Evolutionary conservation across 75 land plant genomes (phyloP).

Genomic region (Pseudotsuga menziesii): DNA sequence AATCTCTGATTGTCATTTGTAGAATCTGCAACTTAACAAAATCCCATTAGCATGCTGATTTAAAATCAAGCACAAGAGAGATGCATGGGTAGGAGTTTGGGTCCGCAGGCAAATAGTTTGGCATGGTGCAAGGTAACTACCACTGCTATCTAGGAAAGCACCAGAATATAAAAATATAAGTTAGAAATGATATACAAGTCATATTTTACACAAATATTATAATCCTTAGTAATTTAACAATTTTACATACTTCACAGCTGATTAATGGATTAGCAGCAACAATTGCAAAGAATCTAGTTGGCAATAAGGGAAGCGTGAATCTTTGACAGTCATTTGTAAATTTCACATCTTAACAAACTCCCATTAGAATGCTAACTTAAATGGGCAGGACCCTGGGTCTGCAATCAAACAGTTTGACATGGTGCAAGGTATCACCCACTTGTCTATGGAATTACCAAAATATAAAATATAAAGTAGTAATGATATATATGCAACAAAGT

Average conservation of each 20-base stretch:
- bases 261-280: neutral
- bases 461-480: too few relatives aligned
- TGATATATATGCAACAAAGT: neutral
- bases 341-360: too few relatives aligned
- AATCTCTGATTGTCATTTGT: neutral
- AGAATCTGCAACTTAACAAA: too few relatives aligned
- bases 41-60: neutral
- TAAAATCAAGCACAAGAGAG: neutral
- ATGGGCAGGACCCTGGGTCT: too few relatives aligned
- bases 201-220: neutral
- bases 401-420: too few relatives aligned
- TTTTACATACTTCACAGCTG: neutral
- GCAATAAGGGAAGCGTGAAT: constrained; percentile 1
- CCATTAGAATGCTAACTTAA: neutral
- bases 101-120: neutral
- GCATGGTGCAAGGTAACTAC: neutral
- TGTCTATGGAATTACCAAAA: too few relatives aligned
- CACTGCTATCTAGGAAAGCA: neutral
- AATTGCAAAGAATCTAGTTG: too few relatives aligned
- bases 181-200: too few relatives aligned
- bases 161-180: neutral
- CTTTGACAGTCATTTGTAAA: neutral
- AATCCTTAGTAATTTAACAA: neutral
- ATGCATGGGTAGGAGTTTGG: neutral
- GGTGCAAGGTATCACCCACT: too few relatives aligned